Base-by-base conservation (phyloP, 805 yeast species). In the Yamadazyma kitorensis region DNA sequence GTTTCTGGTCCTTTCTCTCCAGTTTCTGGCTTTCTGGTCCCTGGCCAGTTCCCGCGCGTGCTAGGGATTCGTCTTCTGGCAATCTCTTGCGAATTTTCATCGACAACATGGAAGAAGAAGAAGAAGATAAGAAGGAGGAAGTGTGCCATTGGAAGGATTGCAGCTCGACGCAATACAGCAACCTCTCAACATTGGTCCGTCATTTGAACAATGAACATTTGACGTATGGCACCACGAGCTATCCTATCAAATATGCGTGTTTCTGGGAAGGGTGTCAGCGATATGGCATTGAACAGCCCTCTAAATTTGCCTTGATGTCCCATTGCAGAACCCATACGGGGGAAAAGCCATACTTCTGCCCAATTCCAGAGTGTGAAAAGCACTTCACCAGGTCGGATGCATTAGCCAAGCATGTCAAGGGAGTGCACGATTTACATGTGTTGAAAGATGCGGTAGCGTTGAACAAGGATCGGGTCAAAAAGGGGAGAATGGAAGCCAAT, bases 311-410 rank as follows among this genome's bases (percentile, higher is more conserved):
- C 1, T 61, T 83, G 20, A 63, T 78, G 0, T 66, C 82, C 0
- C 91, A 82, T 49, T 61, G 80, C 44, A 54, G 86, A 36, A 66
- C 76, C 1, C 91, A 83, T 52, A 76, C 83, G 0, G 80, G 82
- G 1, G 84, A 81, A 46, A 70, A 70, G 46, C 86, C 86, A 22
- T 79, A 72, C 44, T 72, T 65, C 45, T 83, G 91, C 52, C 67
- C 74, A 1, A 61, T 80, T 10, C 85, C 85, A 2, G 85, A 80
- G 43, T 83, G 91, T 54, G 72, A 70, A 32, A 68, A 74, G 41
- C 69, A 70, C 28, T 81, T 80, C 48, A 70, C 77, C 0, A 54
- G 82, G 34, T 64, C 79, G 1, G 84, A 78, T 41, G 84, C 82
- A 1, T 64, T 84, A 40, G 71, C 79, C 13, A 74, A 76, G 43